phyloP scores from a whole-genome alignment of 2,329 filamentous ascomycete genomes.

The Clarireedia monteithiana region DNA sequence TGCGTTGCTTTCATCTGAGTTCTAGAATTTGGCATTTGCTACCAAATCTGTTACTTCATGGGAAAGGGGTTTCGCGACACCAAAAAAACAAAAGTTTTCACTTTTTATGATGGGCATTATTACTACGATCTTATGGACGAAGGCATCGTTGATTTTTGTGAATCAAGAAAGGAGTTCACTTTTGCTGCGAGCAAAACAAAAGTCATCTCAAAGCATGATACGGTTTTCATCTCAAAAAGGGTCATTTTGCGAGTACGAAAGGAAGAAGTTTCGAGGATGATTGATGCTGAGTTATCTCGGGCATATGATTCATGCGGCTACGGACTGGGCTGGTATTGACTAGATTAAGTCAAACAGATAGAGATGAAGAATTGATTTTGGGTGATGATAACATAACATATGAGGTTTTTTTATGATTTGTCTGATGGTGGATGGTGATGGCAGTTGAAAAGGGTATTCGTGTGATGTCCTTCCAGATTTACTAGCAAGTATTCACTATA shows the following conservation, averaged over 20 bases:
- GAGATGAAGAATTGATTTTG: too few relatives aligned
- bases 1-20: constrained; percentile 9
- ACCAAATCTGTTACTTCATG: neutral
- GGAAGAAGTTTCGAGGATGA: constrained; percentile 8
- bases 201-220: too few relatives aligned
- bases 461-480: too few relatives aligned
- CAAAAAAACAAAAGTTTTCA: neutral
- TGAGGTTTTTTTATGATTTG: too few relatives aligned
- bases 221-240: neutral
- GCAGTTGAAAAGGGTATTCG: too few relatives aligned
- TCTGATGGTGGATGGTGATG: too few relatives aligned
- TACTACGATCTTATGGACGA: neutral
- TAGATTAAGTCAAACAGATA: too few relatives aligned
- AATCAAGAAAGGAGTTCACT: neutral
- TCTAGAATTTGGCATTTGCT: constrained; percentile 6
- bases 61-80: neutral
- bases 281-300: constrained; percentile 4
- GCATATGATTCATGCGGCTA: constrained; percentile 10
- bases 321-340: constrained; percentile 3
- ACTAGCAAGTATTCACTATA: too few relatives aligned
- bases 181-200: too few relatives aligned
- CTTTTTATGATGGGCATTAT: neutral
- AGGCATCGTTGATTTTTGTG: neutral
- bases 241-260: neutral
- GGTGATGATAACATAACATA: too few relatives aligned